Percentiles rank a stretch among this genome's conserved stretches.
These are phyloP conservation scores for Nakazawaea wyomingensis DNA, from an alignment of 805 yeast species.

Conservation along the genomic window DNA sequence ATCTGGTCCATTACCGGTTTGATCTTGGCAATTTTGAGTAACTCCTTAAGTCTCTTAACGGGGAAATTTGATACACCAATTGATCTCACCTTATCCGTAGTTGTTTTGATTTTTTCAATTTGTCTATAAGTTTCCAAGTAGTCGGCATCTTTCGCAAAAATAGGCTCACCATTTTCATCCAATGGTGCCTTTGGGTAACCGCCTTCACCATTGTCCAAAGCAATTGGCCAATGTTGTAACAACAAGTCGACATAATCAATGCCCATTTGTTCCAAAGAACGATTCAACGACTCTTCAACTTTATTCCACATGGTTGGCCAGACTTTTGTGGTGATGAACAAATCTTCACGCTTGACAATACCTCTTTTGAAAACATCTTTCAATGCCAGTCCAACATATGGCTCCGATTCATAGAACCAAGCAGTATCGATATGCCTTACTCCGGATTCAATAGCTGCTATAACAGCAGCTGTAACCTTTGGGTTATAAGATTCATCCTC, in stretches of 20 bases:
- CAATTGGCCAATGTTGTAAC: constrained; percentile 41
- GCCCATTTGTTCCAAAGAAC: constrained; percentile 31
- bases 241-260: constrained; percentile 34
- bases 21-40: constrained; percentile 29
- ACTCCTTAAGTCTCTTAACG: constrained; percentile 25
- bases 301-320: constrained; percentile 13
- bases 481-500: constrained; percentile 31
- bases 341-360: constrained; percentile 14
- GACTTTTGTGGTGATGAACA: constrained; percentile 14
- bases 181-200: constrained; percentile 14
- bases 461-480: constrained; percentile 43
- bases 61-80: constrained; percentile 43
- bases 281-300: constrained; percentile 33
- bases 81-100: constrained; percentile 32
- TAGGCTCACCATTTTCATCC: constrained; percentile 21
- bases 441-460: constrained; percentile 50
- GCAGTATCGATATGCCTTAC: constrained; percentile 47
- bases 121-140: constrained; percentile 30
- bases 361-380: constrained; percentile 43
- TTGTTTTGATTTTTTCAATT: constrained; percentile 28
- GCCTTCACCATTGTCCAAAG: constrained; percentile 2
- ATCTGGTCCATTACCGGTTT: constrained; percentile 40
- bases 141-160: constrained; percentile 27
- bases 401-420: constrained; percentile 43
- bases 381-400: constrained; percentile 39